Base-by-base conservation (phyloP, 305 asterid genomes). In the Solanum hybrid region DNA sequence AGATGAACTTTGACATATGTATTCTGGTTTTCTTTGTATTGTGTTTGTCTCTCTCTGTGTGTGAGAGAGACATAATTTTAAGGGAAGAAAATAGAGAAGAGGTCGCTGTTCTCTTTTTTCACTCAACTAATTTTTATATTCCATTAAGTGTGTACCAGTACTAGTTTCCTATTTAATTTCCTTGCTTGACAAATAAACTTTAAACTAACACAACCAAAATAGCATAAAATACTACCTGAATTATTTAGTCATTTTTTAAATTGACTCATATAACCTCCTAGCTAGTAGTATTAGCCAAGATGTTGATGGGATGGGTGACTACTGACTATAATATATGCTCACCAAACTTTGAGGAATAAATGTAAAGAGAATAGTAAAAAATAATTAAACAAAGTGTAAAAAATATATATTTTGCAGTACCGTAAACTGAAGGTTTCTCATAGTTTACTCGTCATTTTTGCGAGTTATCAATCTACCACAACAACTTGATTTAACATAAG, bases 71-170 rank as follows among this genome's bases (percentile, higher is more conserved):
- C 77, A 37, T 77, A 85, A 56, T 75, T 38, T 38, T 7, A 31
- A 80, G 66, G 14, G 27, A 51, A 85, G 56, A 45, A 90, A 78
- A 85, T 32, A 90, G 90, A 91, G 93, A 95, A 94, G 91, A 90
- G 89, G 96, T 96, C 96, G 95, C 94, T 93, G 88, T 94, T 92
- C 87, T 82, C 88, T 91, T 91, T 87, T 91, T 90, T 89, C 45
- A 90, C 90, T 90, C 91, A 91, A 87, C 86, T 45, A 87, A 90
- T 86, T 88, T 71, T 78, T 78, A 84, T 84, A 84, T 84, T 84
- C 87, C 87, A 84, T 51, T 31, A 84, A 84, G 72, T 84, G 69
- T 78, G 31, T 19, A 31, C 75, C 26, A 72, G 24, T 72, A 24
- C 37, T 56, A 71, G 7, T 87, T 72, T 89, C 32, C 51, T 24